Conservation (phyloP, 192 early-diverging fungal species). For the Podila clonocystis region DNA sequence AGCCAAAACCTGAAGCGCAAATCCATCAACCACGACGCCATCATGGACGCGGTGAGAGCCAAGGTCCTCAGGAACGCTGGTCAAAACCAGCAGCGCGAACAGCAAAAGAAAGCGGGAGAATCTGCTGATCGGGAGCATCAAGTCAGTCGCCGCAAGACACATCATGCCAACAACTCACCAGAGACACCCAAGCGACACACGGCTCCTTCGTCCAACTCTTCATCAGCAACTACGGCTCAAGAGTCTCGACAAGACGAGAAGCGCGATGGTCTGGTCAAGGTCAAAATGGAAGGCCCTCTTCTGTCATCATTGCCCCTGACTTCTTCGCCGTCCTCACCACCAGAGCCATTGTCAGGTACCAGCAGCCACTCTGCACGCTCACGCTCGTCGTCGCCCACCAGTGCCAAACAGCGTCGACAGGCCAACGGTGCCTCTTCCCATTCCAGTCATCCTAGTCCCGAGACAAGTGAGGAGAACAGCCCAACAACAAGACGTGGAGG, state of each 20-base stretch:
- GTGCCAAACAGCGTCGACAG: neutral
- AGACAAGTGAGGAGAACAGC: neutral
- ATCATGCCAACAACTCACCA: constrained; percentile 16
- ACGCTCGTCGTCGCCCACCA: neutral
- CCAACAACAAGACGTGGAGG: neutral
- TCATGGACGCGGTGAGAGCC: constrained; percentile 56
- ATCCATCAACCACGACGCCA: constrained; percentile 54
- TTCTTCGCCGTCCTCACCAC: constrained; percentile 8
- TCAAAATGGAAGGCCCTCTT: constrained; percentile 11
- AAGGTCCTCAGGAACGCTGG: constrained; percentile 53
- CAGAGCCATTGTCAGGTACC: neutral
- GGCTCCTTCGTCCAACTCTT: neutral
- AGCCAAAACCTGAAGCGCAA: constrained; percentile 37
- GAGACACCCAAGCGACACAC: constrained; percentile 11
- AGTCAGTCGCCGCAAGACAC: constrained; percentile 11
- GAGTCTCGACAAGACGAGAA: constrained; percentile 11
- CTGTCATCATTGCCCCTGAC: constrained; percentile 7
- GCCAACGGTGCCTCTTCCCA: neutral
- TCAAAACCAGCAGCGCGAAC: constrained; percentile 28
- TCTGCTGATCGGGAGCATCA: constrained; percentile 11
- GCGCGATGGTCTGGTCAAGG: constrained; percentile 2
- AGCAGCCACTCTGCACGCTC: constrained; percentile 1
- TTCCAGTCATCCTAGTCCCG: neutral
- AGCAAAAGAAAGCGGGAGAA: constrained; percentile 19
- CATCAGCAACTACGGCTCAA: neutral